These are phyloP conservation scores for Fusarium gaditjirri DNA, from an alignment of 2,329 filamentous ascomycete species.

Conservation along the genomic window DNA sequence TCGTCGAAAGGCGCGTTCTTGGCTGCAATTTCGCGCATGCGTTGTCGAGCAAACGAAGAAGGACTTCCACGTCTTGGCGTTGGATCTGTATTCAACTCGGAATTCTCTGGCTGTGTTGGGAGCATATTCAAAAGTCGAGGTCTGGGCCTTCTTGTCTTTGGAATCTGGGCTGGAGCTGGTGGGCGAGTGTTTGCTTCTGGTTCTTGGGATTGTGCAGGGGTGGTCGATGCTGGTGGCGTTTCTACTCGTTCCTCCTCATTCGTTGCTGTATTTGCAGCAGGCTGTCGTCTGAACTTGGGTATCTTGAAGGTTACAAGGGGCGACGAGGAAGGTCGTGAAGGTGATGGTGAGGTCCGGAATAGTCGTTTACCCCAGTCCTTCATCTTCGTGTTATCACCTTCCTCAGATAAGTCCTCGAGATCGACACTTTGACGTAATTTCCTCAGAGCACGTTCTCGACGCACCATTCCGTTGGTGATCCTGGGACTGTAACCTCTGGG, in stretches of 20 bases:
- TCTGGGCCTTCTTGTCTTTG: conserved; percentile 43
- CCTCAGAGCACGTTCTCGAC: conserved; percentile 77
- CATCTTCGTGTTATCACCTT: conserved; percentile 49
- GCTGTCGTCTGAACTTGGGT: conserved; percentile 25
- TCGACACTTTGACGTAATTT: conserved; percentile 66
- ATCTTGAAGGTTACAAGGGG: conserved; percentile 44
- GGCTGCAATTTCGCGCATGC: conserved; percentile 57
- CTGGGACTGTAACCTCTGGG: conserved; percentile 73
- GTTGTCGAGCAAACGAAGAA: conserved; percentile 56
- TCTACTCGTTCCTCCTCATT: conserved; percentile 1
- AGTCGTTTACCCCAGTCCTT: conserved; percentile 52
- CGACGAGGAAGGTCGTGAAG: conserved; percentile 30
- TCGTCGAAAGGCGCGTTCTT: conserved; percentile 57
- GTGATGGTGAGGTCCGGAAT: conserved; percentile 44
- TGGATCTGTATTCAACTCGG: conserved; percentile 44
- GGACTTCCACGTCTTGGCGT: conserved; percentile 53
- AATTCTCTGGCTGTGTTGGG: conserved; percentile 52
- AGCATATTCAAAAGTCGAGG: conserved; percentile 49
- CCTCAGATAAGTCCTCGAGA: conserved; percentile 52
- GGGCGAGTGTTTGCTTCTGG: conserved; percentile 14
- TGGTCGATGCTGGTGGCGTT: conserved; percentile 1
- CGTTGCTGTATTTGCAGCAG: conserved; percentile 13
- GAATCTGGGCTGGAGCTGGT: conserved; percentile 32
- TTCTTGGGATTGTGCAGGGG: conserved; percentile 14
- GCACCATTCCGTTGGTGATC: conserved; percentile 88